These are phyloP conservation scores for Cladophialophora exuberans DNA, from an alignment of 2,329 filamentous ascomycete genomes.

Conservation along the genomic window DNA sequence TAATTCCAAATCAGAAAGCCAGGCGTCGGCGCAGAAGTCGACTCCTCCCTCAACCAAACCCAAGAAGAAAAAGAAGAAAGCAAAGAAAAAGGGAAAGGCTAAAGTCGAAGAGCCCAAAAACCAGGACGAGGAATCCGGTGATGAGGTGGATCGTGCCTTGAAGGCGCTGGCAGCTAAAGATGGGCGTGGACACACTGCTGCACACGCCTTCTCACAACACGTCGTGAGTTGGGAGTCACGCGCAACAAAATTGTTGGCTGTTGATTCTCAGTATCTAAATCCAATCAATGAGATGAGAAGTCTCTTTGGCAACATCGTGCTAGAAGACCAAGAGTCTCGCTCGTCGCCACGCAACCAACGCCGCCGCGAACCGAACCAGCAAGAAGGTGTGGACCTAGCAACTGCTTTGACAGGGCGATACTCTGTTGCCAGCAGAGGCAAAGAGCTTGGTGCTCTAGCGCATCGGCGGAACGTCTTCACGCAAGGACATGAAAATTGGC, in stretches of 20 bases:
- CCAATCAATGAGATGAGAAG: constrained; percentile 88
- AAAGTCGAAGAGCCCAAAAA: constrained; percentile 30
- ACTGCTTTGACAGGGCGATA: constrained; percentile 59
- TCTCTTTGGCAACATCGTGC: constrained; percentile 68
- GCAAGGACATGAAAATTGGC: constrained; percentile 87
- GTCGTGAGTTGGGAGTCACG: constrained; percentile 45
- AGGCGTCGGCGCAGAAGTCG: constrained; percentile 16
- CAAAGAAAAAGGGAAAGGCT: constrained; percentile 56
- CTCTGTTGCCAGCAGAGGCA: constrained; percentile 58
- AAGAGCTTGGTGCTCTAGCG: constrained; percentile 70
- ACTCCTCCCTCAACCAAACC: constrained; percentile 32
- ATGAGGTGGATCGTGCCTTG: constrained; percentile 70
- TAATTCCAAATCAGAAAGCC: constrained; percentile 29
- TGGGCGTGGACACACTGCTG: constrained; percentile 26
- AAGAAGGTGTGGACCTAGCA: constrained; percentile 53
- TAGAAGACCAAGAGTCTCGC: constrained; percentile 61
- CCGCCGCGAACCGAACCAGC: constrained; percentile 62
- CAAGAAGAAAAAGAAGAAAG: constrained; percentile 57
- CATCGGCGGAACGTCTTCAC: constrained; percentile 81
- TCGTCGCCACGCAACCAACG: constrained; percentile 49
- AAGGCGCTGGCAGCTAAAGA: constrained; percentile 58
- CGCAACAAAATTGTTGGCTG: constrained; percentile 58
- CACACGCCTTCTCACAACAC: constrained; percentile 32
- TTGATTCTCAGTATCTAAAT: constrained; percentile 76
- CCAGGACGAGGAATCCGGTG: constrained; percentile 45